Conservation (phyloP, 305 asterid species). For the Nicotiana rustica region DNA sequence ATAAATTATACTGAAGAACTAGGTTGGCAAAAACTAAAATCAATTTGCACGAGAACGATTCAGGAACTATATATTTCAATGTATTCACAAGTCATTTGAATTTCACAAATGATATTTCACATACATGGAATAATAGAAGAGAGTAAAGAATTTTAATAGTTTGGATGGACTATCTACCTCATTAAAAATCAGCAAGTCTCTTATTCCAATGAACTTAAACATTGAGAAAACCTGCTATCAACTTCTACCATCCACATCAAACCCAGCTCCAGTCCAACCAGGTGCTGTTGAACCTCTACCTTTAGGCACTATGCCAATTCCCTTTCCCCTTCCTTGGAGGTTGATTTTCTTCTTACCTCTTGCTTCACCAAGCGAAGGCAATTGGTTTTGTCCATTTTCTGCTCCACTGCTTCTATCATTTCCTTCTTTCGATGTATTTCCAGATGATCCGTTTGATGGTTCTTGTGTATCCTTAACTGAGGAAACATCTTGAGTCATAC, state of each 20-base stretch:
- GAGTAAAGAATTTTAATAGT: background rate
- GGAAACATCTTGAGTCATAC: slow-evolving; percentile 42
- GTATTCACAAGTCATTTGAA: slow-evolving; percentile 13
- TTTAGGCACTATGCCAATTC: slow-evolving; percentile 82
- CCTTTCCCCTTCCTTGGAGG: slow-evolving; percentile 77
- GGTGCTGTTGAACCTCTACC: slow-evolving; percentile 68
- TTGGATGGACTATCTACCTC: slow-evolving; percentile 16
- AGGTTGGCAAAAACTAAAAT: slow-evolving; percentile 4
- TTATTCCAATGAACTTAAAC: background rate
- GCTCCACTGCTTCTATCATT: slow-evolving; percentile 38
- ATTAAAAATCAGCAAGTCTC: background rate
- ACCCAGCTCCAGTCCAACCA: slow-evolving; percentile 99
- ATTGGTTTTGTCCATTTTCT: slow-evolving; percentile 41
- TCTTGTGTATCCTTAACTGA: slow-evolving; percentile 34
- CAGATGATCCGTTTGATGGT: slow-evolving; percentile 37
- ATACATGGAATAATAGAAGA: slow-evolving; percentile 12
- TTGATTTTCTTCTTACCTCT: slow-evolving; percentile 61
- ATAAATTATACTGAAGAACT: background rate
- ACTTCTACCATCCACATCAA: slow-evolving; percentile 84
- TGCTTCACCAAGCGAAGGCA: slow-evolving; percentile 37
- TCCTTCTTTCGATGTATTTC: slow-evolving; percentile 44
- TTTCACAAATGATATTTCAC: slow-evolving; percentile 18
- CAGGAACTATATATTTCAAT: background rate
- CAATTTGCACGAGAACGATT: background rate
- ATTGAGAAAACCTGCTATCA: slow-evolving; percentile 37